These are phyloP conservation scores for Salix caprea DNA, from an alignment of 345 rosid genomes.

Conservation along the genomic window DNA sequence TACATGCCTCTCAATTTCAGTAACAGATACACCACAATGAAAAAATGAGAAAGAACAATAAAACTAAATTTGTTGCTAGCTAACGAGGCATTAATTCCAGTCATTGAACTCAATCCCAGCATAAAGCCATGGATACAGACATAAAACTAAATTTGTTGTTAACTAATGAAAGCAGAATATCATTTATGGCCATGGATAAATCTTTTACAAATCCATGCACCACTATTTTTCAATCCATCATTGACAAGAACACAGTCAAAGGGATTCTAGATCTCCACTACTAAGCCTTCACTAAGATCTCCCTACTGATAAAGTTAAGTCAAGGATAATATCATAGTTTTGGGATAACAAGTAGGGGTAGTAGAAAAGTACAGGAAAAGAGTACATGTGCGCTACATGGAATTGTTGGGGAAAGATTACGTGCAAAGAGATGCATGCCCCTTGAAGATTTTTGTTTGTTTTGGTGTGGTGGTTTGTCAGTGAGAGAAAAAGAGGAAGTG, in stretches of 20 bases:
- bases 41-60: neutral
- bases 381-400: neutral
- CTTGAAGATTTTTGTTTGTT: neutral
- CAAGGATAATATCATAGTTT: neutral
- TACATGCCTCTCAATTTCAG: neutral
- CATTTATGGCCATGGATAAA: neutral
- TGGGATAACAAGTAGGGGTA: neutral
- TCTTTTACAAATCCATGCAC: neutral
- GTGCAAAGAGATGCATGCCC: neutral
- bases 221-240: neutral
- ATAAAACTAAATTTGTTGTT: too few species aligned
- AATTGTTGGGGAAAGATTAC: neutral
- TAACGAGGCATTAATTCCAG: neutral
- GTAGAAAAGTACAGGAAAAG: neutral
- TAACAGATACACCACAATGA: neutral
- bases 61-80: neutral
- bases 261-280: neutral
- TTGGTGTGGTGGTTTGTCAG: neutral
- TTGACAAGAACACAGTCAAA: neutral
- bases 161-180: neutral
- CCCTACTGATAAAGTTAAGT: neutral
- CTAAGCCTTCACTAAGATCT: neutral
- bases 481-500: neutral
- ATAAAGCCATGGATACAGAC: too few species aligned
- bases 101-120: neutral